Percentiles rank a stretch among this genome's conserved stretches.
Conservation (phyloP, 768 basidiomycete genomes). For the Pisolithus marmoratus region DNA sequence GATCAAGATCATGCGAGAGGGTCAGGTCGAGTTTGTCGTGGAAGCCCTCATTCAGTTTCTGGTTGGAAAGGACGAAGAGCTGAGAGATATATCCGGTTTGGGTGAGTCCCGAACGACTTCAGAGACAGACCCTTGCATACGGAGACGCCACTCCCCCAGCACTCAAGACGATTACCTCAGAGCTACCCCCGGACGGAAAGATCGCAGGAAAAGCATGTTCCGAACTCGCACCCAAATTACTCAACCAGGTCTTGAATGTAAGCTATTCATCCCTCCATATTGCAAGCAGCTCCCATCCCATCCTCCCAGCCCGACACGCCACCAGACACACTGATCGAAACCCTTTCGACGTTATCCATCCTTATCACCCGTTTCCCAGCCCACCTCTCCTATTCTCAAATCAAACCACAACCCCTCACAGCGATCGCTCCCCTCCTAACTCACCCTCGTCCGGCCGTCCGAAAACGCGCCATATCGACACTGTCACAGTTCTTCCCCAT, state of each 20-base stretch:
- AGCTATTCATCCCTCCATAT: constrained; percentile 10
- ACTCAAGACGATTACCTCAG: constrained; percentile 90
- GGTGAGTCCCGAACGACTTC: constrained; percentile 42
- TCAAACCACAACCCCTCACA: constrained; percentile 54
- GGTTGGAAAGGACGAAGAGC: constrained; percentile 82
- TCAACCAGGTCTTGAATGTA: constrained; percentile 76
- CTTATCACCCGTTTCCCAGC: constrained; percentile 80
- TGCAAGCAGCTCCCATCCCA: background rate
- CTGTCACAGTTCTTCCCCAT: constrained; percentile 79
- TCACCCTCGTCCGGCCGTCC: constrained; percentile 78
- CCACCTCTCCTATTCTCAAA: constrained; percentile 48
- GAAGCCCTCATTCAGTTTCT: constrained; percentile 87
- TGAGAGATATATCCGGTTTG: constrained; percentile 89
- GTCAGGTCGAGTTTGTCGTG: constrained; percentile 79
- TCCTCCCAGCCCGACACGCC: constrained; percentile 52
- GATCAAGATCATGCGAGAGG: constrained; percentile 82
- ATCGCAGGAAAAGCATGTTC: constrained; percentile 75
- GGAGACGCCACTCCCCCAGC: constrained; percentile 42
- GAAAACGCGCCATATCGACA: constrained; percentile 88
- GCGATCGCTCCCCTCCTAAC: constrained; percentile 67
- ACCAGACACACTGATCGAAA: constrained; percentile 79
- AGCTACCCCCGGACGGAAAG: constrained; percentile 78
- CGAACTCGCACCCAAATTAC: constrained; percentile 78
- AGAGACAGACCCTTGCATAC: background rate
- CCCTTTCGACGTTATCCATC: constrained; percentile 80